Evolutionary conservation across 805 yeast genomes (phyloP), one percentile per base, ranked within the genome.

Genomic region (Teunomyces stri): DNA sequence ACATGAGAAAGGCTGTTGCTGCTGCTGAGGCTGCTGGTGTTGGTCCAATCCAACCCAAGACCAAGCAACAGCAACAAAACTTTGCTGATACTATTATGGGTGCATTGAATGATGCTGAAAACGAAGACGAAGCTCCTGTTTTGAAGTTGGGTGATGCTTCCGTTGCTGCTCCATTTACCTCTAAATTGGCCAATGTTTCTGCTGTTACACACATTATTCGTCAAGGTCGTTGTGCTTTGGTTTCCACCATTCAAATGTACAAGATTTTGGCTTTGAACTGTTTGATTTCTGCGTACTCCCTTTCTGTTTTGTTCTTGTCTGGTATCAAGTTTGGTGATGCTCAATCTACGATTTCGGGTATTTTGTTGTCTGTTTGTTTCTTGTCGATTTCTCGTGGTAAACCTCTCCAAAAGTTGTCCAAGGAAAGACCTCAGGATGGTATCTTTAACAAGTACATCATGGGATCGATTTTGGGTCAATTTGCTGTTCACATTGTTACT

Each of bases 321-420:
- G 99, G 99, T 70, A 95, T 94, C 61, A 94, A 94, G 70, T 89
- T 92, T 66, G 97, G 99, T 59, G 99, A 94, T 69, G 95, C 89
- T 28, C 99, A 94, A 75, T 89, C 96, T n/a, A 92, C 98, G 15
- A 85, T 87, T 45, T 88, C 96, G n/a, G 99, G 99, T 51, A 66
- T 94, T 53, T 77, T 94, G 59, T 76, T 94, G 64, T 85, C 96
- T 49, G 94, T 90, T 52, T 94, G 99, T 76, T 94, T 94, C 82
- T 78, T 90, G 67, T 88, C 96, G 44, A 89, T 94, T 60, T 91
- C 97, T 15, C 85, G 96, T 62, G 97, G 97, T 62, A 85, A 84
- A 59, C 92, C 98, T 28, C 72, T 91, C 46, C 87, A 92, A 52
- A 87, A 89, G 67, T 76, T 94, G 53, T 88, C 96, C 5, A 88